Conservation (phyloP, 108 stramenopile genomes). For the Seminavis robusta region DNA sequence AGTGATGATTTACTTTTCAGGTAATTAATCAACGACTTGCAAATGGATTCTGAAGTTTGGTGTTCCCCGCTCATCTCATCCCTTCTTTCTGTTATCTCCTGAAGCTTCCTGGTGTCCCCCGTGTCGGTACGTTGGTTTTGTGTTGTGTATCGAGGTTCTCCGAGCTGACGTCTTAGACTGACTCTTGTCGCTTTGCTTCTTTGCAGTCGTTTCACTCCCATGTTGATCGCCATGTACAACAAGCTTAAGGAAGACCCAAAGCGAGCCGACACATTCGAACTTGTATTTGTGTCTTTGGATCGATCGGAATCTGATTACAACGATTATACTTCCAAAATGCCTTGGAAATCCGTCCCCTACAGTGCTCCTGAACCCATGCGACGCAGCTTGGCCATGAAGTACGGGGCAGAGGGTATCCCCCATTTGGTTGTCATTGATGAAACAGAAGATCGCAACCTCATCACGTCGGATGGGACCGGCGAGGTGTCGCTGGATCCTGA, state of each 20-base stretch:
- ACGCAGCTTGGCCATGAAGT: constrained; percentile 15
- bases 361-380: no score
- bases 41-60: no score
- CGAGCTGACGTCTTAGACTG: no score
- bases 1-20: no score
- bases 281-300: constrained; percentile 74
- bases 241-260: constrained; percentile 24
- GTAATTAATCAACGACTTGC: no score
- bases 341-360: constrained; percentile 76
- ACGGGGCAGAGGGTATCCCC: constrained; percentile 41
- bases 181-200: not conserved
- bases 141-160: no score
- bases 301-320: constrained; percentile 41
- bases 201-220: constrained; percentile 62
- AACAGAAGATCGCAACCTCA: constrained; percentile 29
- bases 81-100: no score
- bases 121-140: no score
- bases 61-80: no score
- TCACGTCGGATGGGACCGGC: constrained; percentile 43
- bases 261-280: constrained; percentile 44
- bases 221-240: constrained; percentile 52
- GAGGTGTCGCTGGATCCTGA: constrained; percentile 31
- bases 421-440: constrained; percentile 51
- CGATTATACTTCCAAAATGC: constrained; percentile 54
- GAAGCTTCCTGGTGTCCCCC: no score